These are phyloP conservation scores for Candida jianshihensis DNA, from an alignment of 805 yeast species.

Conservation along the genomic window DNA sequence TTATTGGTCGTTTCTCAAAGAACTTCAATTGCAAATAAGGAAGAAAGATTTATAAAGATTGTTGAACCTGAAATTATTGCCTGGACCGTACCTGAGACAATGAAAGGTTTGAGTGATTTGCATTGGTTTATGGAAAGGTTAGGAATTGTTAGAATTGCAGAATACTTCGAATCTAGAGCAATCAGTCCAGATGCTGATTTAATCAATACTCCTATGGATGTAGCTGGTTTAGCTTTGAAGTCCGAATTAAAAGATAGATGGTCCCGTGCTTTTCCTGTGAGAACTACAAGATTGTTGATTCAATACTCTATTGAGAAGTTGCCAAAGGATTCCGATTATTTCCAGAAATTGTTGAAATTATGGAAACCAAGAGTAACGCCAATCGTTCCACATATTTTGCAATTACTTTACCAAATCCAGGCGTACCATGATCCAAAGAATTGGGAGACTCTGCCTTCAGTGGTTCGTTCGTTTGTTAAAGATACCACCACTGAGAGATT, in stretches of 20 bases:
- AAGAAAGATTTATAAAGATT: conserved; percentile 71
- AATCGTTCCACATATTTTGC: conserved; percentile 83
- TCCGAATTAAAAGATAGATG: conserved; percentile 80
- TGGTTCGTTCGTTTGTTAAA: conserved; percentile 87
- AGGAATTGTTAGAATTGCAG: conserved; percentile 90
- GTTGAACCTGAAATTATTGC: conserved; percentile 91
- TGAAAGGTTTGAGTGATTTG: conserved; percentile 79
- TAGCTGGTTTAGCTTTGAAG: conserved; percentile 70
- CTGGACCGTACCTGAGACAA: conserved; percentile 90
- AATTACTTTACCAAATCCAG: conserved; percentile 82
- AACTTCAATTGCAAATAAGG: conserved; percentile 65
- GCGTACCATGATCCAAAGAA: conserved; percentile 91
- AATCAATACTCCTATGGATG: conserved; percentile 81
- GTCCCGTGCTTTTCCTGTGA: conserved; percentile 90
- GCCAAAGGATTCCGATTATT: conserved; percentile 71
- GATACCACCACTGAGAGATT: conserved; percentile 88
- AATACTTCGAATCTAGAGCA: conserved; percentile 77
- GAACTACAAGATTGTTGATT: conserved; percentile 90
- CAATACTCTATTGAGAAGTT: conserved; percentile 94
- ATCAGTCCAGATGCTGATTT: conserved; percentile 73
- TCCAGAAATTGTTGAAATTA: conserved; percentile 52
- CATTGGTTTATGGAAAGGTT: conserved; percentile 98
- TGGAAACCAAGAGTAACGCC: conserved; percentile 96
- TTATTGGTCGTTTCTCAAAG: conserved; percentile 87
- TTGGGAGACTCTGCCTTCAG: conserved; percentile 82